These are phyloP conservation scores for Papiliotrema nemorosa DNA, from an alignment of 1,284 basidiomycete species.

Conservation along the genomic window DNA sequence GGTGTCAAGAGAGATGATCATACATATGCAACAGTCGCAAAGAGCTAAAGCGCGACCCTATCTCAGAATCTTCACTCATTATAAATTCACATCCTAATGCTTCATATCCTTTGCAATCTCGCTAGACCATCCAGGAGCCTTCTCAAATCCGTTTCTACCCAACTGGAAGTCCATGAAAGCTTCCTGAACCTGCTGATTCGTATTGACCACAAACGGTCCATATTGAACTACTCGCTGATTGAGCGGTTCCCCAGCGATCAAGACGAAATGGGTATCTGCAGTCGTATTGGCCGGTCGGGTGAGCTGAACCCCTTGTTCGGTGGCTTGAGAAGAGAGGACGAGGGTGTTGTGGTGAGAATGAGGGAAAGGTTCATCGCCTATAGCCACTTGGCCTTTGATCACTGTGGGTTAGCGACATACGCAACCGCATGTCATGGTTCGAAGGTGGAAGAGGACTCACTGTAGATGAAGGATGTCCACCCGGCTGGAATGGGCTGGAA, in stretches of 20 bases:
- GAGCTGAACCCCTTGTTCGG: slow-evolving; percentile 45
- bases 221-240: slow-evolving; percentile 78
- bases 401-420: slow-evolving; percentile 49
- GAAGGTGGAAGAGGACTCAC: slow-evolving; percentile 52
- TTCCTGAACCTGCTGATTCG: slow-evolving; percentile 71
- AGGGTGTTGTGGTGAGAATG: slow-evolving; percentile 70
- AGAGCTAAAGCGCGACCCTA: too few relatives aligned
- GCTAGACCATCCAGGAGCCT: slow-evolving; percentile 80
- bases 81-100: background rate
- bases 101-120: slow-evolving; percentile 59
- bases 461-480: slow-evolving; percentile 79
- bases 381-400: slow-evolving; percentile 59
- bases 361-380: slow-evolving; percentile 51
- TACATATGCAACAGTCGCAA: background rate
- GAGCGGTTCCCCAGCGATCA: slow-evolving; percentile 84
- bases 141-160: slow-evolving; percentile 84
- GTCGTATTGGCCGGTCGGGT: slow-evolving; percentile 28
- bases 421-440: too few relatives aligned
- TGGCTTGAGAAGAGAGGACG: slow-evolving; percentile 50
- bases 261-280: slow-evolving; percentile 64
- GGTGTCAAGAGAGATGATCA: background rate
- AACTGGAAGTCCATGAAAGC: slow-evolving; percentile 78
- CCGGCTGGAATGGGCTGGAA: slow-evolving; percentile 81
- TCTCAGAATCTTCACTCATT: background rate
- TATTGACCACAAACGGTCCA: slow-evolving; percentile 68